These are phyloP conservation scores for Syncephalastrum contaminatum DNA, from an alignment of 371 early-diverging fungal species.

Conservation along the genomic window DNA sequence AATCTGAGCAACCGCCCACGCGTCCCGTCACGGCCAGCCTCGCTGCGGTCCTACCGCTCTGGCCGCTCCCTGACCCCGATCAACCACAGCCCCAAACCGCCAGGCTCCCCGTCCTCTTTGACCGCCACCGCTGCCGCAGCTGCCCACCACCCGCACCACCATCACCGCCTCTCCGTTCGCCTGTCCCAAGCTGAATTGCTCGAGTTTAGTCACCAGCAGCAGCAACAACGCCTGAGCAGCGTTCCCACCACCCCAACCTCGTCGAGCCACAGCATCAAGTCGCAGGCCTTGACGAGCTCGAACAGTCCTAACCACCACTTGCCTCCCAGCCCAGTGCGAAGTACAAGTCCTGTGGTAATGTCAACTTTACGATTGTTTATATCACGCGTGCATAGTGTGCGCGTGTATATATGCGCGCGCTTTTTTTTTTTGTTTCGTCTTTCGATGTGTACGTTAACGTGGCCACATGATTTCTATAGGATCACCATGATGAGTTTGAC, in stretches of 20 bases:
- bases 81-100: conserved; percentile 15
- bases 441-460: too few relatives aligned
- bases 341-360: conserved; percentile 23
- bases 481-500: too few relatives aligned
- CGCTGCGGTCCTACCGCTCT: conserved; percentile 37
- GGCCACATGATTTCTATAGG: too few relatives aligned
- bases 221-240: conserved; percentile 25
- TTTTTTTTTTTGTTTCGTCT: too few relatives aligned
- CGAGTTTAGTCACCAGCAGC: conserved; percentile 34
- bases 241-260: conserved; percentile 22
- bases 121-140: conserved; percentile 11
- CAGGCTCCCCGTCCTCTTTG: conserved; percentile 18
- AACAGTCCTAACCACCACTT: neutral
- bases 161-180: conserved; percentile 24
- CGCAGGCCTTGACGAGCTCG: conserved; percentile 13
- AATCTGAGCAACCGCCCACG: conserved; percentile 38
- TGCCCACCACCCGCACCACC: conserved; percentile 8
- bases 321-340: conserved; percentile 26
- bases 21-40: conserved; percentile 49
- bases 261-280: conserved; percentile 25
- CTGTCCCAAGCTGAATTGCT: conserved; percentile 46
- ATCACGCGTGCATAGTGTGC: too few relatives aligned
- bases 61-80: conserved; percentile 26
- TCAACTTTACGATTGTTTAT: too few relatives aligned
- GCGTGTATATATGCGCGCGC: too few relatives aligned